Evolutionary conservation across 352 stramenopile species (phyloP).

Genomic region (Peronospora destructor): DNA sequence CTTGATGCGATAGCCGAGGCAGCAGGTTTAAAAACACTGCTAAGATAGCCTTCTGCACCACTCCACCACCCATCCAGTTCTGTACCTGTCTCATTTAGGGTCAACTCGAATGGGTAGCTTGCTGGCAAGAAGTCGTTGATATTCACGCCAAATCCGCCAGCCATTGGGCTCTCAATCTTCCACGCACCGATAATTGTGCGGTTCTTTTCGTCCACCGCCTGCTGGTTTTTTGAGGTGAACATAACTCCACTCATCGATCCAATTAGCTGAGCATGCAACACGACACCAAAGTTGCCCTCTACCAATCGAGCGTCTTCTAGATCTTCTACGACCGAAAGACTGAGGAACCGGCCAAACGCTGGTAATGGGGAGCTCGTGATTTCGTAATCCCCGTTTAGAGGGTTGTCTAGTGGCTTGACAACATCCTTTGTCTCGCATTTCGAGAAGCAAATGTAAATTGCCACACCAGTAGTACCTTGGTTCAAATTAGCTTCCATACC

Average conservation of each 20-base stretch:
- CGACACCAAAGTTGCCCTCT: constrained; percentile 69
- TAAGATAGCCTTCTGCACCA: constrained; percentile 30
- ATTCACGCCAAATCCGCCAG: constrained; percentile 22
- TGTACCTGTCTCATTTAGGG: constrained; percentile 39
- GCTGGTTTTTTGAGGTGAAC: constrained; percentile 31
- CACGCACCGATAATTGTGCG: constrained; percentile 57
- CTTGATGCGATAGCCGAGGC: constrained; percentile 16
- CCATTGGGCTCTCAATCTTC: constrained; percentile 40
- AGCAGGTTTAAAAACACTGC: constrained; percentile 13
- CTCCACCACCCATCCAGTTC: constrained; percentile 79
- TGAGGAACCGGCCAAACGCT: constrained; percentile 50
- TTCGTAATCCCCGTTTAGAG: constrained; percentile 77
- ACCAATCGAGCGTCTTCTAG: constrained; percentile 40
- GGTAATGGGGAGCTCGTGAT: constrained; percentile 37
- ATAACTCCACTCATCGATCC: constrained; percentile 55
- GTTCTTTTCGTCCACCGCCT: constrained; percentile 19
- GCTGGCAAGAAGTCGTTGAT: constrained; percentile 61
- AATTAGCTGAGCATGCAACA: constrained; percentile 51
- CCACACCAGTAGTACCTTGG: constrained; percentile 61
- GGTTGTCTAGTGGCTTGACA: constrained; percentile 50
- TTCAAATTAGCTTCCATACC: constrained; percentile 86
- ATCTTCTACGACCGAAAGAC: constrained; percentile 51
- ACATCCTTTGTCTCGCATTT: constrained; percentile 52
- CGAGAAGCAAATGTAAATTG: constrained; percentile 69
- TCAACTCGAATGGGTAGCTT: constrained; percentile 65